Evolutionary conservation across 148 eudicot species (phyloP), one percentile per base, ranked within the genome.

Genomic region (Rhododendron ovatum): DNA sequence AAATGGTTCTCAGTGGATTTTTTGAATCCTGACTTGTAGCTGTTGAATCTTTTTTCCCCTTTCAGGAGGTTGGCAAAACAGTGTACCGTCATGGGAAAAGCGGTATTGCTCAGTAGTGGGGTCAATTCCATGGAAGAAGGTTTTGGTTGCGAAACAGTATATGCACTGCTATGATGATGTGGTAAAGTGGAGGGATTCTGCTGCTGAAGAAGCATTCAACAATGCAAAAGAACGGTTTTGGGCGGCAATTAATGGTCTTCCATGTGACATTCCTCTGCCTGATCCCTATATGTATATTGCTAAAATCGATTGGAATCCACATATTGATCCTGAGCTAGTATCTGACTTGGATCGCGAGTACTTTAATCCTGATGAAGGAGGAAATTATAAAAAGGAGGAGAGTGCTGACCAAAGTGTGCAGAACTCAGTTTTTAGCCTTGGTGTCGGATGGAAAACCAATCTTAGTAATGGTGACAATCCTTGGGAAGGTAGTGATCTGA

Each of bases 11-110:
- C 77, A 18, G 55, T 83, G 85, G 57, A 7, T 45, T 17, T 63
- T 69, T 13, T 26, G 79, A 53, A 10, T 83, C 28, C 51, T 82
- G 75, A 78, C 43, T 43, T 71, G 45, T 45, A 85, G 28, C 20
- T 83, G 24, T 39, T 82, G 75, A 47, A 47, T 77, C 61, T 78
- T 65, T 85, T 65, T 67, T n/a, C 73, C 75, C 77, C 59, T 59
- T 59, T 18, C 87, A 92, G 96, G 88, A 85, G 89, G 78, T 82
- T 93, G 93, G 92, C 90, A 92, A 83, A 92, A 88, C 86, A 91
- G 86, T 87, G 91, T 92, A 51, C 95, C 94, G 47, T 87, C 90
- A 73, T 94, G 98, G 98, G 98, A 96, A 89, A 92, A 90, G 75
- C 91, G 93, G 80, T 94, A 93, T 85, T 92, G 96, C 92, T 86